Conservation (phyloP, 2,329 filamentous ascomycete species). For the Sordariomycetes sp. region DNA sequence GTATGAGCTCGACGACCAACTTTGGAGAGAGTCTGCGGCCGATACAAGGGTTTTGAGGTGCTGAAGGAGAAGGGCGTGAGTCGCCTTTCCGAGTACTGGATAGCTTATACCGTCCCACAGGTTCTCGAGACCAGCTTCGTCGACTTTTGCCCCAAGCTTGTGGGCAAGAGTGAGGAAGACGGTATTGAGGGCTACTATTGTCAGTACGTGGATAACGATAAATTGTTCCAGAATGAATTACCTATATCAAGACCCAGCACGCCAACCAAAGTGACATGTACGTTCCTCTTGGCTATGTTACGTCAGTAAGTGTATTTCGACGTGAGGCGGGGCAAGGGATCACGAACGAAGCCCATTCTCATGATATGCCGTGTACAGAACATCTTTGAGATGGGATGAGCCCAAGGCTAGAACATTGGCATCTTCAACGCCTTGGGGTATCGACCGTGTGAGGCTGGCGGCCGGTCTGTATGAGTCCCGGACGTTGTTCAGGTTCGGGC, state of each 20-base stretch:
- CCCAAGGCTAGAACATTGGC: background rate
- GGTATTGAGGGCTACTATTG: background rate
- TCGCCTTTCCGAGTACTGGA: background rate
- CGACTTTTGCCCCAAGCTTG: background rate
- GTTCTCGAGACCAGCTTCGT: background rate
- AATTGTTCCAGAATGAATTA: background rate
- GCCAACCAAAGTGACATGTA: slow-evolving; percentile 1
- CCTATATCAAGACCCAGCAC: slow-evolving; percentile 1
- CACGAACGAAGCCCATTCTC: slow-evolving; percentile 1
- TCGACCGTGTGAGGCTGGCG: slow-evolving; percentile 1
- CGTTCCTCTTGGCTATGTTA: background rate
- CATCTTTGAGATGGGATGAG: slow-evolving; percentile 1
- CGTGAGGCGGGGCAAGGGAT: background rate
- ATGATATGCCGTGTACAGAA: slow-evolving; percentile 3
- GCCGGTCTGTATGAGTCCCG: slow-evolving; percentile 3
- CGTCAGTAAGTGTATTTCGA: background rate
- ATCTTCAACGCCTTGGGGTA: slow-evolving; percentile 3
- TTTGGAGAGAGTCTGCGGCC: background rate
- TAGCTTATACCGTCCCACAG: slow-evolving; percentile 1
- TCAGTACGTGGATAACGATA: background rate
- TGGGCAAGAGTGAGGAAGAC: slow-evolving; percentile 2
- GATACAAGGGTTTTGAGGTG: slow-evolving; percentile 4
- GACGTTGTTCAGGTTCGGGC: slow-evolving; percentile 1
- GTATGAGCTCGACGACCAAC: background rate
- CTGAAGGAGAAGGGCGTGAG: background rate